Evolutionary conservation across 345 rosid species (phyloP).

Genomic region (Brassica incana): DNA sequence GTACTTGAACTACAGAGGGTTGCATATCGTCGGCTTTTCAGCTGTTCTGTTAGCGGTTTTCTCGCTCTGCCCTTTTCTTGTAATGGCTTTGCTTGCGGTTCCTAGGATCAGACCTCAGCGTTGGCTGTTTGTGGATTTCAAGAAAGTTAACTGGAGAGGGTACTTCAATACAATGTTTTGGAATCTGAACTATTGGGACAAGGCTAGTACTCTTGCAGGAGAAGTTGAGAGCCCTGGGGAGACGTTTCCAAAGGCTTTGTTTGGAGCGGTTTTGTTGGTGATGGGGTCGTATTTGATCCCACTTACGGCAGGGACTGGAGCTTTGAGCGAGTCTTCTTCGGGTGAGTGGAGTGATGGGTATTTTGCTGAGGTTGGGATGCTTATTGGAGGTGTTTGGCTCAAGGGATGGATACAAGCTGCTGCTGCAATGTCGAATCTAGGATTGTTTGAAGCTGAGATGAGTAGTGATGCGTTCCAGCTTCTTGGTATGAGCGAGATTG

Average conservation of each 20-base stretch:
- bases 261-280: constrained; percentile 79
- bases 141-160: constrained; percentile 78
- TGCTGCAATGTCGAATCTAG: constrained; percentile 88
- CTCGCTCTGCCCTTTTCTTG: constrained; percentile 76
- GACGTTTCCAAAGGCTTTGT: constrained; percentile 85
- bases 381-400: constrained; percentile 89
- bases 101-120: constrained; percentile 64
- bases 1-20: constrained; percentile 81
- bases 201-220: constrained; percentile 93
- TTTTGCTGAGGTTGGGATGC: constrained; percentile 87
- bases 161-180: constrained; percentile 92
- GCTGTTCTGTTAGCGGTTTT: constrained; percentile 71
- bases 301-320: constrained; percentile 82
- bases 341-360: constrained; percentile 89
- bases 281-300: constrained; percentile 76
- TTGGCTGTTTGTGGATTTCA: constrained; percentile 70
- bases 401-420: constrained; percentile 95
- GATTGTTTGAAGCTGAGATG: constrained; percentile 98
- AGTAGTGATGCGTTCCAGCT: constrained; percentile 90
- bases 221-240: constrained; percentile 80
- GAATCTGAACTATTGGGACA: constrained; percentile 96
- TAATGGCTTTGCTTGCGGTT: constrained; percentile 65
- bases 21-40: constrained; percentile 79
- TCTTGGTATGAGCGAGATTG: constrained; percentile 92
- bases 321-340: constrained; percentile 47